A percentile compares a stretch with the other conserved stretches of the same genome.
phyloP scores from a whole-genome alignment of 2,329 filamentous ascomycete species.

The Paecilomyces sp. region DNA sequence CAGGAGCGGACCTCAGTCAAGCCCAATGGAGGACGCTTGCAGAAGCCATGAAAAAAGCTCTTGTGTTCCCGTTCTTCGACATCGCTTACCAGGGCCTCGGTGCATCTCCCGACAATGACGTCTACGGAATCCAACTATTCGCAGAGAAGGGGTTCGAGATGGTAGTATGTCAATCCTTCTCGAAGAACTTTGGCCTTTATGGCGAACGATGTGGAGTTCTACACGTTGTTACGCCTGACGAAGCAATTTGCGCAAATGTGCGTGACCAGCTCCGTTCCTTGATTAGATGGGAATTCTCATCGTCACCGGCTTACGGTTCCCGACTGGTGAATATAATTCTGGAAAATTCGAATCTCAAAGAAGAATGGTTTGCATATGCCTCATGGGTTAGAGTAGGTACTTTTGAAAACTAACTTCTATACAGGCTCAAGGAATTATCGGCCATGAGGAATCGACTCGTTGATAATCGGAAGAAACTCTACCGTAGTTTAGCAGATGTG shows the following conservation, averaged over 20 bases:
- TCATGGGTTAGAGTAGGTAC: not conserved
- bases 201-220: slow-evolving; percentile 90
- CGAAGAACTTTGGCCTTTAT: slow-evolving; percentile 62
- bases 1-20: not conserved
- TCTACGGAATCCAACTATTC: not conserved
- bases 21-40: not conserved
- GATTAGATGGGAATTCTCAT: not conserved
- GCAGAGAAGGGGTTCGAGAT: not conserved
- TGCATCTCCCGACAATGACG: not conserved
- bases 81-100: not conserved
- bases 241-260: not conserved
- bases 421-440: not conserved
- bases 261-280: not conserved
- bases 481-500: not conserved
- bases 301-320: not conserved
- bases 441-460: not conserved
- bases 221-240: slow-evolving; percentile 60
- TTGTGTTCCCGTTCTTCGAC: not conserved
- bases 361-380: not conserved
- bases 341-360: not conserved
- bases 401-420: not conserved
- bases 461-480: not conserved
- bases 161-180: slow-evolving; percentile 9
- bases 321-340: not conserved
- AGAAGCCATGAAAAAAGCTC: not conserved